Base-by-base conservation (phyloP, 73 alveolate genomes). In the Halteria grandinella region DNA sequence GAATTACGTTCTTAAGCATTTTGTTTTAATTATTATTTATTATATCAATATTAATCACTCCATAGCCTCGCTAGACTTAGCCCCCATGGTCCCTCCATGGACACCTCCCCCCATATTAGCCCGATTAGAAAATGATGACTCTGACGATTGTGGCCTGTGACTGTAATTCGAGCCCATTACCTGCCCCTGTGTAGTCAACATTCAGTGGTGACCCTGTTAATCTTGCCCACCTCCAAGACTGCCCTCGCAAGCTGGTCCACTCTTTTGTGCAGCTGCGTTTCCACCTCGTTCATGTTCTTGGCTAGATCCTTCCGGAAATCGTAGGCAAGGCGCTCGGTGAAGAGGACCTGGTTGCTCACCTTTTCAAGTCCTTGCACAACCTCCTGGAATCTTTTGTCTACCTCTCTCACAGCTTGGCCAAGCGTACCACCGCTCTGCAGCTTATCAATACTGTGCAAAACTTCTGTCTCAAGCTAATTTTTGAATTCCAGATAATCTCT, bases 221-320 rank as follows among this genome's bases (percentile, higher is more conserved):
- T 59, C 25, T 37, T 60, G 2, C 60, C 25, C 27, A 60, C 48
- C 51, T 60, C 77, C 8, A 59, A 25, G 27, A 60, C 37, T 8
- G 77, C 77, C 48, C 28, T 60, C 3, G 59, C 77, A 10, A 60
- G 24, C 23, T 36, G 34, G 21, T 60, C 77, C 37, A 40, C 43
- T 40, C 43, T 60, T 44, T 60, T 60, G 24, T 60, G 37, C 31
- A 60, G 43, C 21, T 21, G 43, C 43, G 60, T 60, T 25, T 60
- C 77, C 5, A 60, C 43, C 27, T 60, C 77, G 24, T 60, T 60
- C 77, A 60, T 60, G 24, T 60, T 60, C 43, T 60, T 12, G n/a
- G 77, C 77, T n/a, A 60, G 58, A 40, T 60, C 77, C 34, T 36
- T 60, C 43, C 77, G n/a, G 59, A 60, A 60, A 40, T 60, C 77